Percentiles rank a stretch among this genome's conserved stretches.
phyloP scores from a whole-genome alignment of 768 basidiomycete species.

The Phylloporus sp. region DNA sequence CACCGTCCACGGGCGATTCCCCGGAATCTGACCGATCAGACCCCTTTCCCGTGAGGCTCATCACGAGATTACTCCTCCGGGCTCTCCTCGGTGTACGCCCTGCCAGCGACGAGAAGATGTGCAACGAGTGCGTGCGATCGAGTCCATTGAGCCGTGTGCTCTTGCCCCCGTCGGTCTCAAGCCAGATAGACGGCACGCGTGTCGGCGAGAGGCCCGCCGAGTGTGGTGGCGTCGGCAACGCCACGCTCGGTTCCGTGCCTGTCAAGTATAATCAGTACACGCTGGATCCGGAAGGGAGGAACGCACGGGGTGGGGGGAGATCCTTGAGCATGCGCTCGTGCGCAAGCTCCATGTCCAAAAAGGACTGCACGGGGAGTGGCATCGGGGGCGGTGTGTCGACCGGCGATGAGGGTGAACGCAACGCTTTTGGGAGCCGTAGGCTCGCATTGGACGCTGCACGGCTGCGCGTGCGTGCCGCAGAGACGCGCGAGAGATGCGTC shows the following conservation, averaged over 20 bases:
- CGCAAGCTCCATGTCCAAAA: conserved; percentile 34
- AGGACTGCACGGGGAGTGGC: conserved; percentile 27
- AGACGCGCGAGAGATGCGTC: conserved; percentile 40
- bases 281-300: neutral
- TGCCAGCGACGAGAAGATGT: conserved; percentile 18
- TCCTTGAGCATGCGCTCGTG: conserved; percentile 31
- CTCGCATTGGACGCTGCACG: conserved; percentile 62
- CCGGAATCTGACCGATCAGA: conserved; percentile 6
- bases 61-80: conserved; percentile 27
- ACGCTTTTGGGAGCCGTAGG: conserved; percentile 51
- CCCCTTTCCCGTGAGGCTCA: conserved; percentile 13
- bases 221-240: conserved; percentile 21
- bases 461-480: conserved; percentile 64
- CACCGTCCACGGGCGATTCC: neutral
- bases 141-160: conserved; percentile 11
- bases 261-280: neutral
- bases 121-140: conserved; percentile 20
- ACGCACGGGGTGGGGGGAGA: conserved; percentile 16
- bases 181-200: conserved; percentile 48
- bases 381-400: conserved; percentile 31
- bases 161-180: conserved; percentile 36
- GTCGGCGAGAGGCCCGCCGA: conserved; percentile 19
- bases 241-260: conserved; percentile 16
- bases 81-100: neutral
- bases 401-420: conserved; percentile 29